These are phyloP conservation scores for Alisma plantagoaquatica DNA, from an alignment of 106 monocot species.

Conservation along the genomic window DNA sequence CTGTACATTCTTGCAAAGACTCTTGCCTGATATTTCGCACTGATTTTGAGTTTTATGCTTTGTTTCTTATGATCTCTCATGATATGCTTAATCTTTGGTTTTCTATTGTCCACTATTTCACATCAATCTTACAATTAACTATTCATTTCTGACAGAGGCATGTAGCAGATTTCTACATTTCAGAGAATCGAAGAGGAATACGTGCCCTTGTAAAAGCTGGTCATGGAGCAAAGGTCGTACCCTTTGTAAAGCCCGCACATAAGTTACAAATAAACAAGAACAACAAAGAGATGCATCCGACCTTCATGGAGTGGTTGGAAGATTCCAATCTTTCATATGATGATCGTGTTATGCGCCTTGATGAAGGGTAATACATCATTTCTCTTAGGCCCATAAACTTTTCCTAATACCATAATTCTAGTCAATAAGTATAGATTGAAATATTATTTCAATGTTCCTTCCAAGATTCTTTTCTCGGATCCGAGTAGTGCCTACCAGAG, in stretches of 20 bases:
- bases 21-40: no score
- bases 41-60: neutral
- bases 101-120: no score
- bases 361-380: conserved; percentile 59
- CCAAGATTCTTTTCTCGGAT: no score
- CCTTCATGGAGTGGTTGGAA: conserved; percentile 37
- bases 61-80: neutral
- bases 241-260: conserved; percentile 47
- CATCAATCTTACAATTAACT: no score
- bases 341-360: conserved; percentile 31
- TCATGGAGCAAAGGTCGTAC: conserved; percentile 48
- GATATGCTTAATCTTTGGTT: conserved; percentile 4
- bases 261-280: conserved; percentile 33
- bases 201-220: conserved; percentile 78
- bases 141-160: no score
- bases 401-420: no score
- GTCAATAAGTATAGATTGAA: no score
- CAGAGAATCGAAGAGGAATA: conserved; percentile 48
- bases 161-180: conserved; percentile 81
- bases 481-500: no score
- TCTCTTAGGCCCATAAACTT: neutral
- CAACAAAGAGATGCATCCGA: conserved; percentile 32
- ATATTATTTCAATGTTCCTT: no score
- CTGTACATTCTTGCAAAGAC: no score
- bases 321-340: conserved; percentile 39